These are phyloP conservation scores for Saussurea involucrata DNA, from an alignment of 129 eudicot species.

Conservation along the genomic window DNA sequence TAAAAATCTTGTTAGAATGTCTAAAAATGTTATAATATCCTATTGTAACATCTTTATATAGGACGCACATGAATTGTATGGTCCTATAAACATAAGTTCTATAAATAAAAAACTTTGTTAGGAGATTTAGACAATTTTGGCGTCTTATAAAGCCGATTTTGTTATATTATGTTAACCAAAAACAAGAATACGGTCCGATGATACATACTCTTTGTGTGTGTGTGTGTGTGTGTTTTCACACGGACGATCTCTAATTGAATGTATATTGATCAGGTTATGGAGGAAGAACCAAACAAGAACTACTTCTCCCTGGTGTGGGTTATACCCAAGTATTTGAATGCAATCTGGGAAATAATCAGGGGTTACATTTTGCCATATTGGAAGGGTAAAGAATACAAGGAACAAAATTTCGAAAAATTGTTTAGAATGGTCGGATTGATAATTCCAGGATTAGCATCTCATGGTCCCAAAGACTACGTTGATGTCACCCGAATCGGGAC, in stretches of 20 bases:
- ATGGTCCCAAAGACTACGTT: conserved; percentile 56
- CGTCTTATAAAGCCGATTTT: not conserved
- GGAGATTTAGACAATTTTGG: not conserved
- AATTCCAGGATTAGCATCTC: conserved; percentile 67
- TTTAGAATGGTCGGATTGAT: conserved; percentile 48
- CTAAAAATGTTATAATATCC: not conserved
- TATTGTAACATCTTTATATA: not conserved
- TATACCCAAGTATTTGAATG: conserved; percentile 53
- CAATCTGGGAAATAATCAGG: conserved; percentile 65
- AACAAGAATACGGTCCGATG: not conserved
- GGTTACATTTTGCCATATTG: conserved; percentile 55
- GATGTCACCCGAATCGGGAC: conserved; percentile 53
- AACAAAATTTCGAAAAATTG: conserved; percentile 37
- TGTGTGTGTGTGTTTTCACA: not conserved
- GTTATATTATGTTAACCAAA: not conserved
- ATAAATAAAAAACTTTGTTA: not conserved
- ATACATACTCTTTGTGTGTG: not conserved
- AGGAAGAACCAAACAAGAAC: conserved; percentile 86
- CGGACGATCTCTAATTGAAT: not conserved
- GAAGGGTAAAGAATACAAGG: conserved; percentile 53
- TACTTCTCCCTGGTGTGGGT: conserved; percentile 59
- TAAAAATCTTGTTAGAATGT: not conserved
- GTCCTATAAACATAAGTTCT: not conserved
- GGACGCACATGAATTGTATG: not conserved
- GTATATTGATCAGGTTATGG: conserved; percentile 29